Base-by-base conservation (phyloP, 2,329 filamentous ascomycete genomes). In the Verticillium longisporum region DNA sequence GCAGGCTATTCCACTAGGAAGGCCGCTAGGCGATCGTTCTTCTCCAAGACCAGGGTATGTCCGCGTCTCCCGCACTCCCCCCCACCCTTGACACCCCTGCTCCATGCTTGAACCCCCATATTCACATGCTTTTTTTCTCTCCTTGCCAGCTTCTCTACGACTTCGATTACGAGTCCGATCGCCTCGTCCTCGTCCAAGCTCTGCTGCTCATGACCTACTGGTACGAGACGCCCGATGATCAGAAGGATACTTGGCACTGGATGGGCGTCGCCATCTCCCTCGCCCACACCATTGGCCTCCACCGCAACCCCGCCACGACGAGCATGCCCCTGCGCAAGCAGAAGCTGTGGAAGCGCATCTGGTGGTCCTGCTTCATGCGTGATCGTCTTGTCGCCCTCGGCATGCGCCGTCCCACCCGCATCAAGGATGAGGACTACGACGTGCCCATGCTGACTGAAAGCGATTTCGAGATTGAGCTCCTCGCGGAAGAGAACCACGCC, bases 161-260 rank as follows among this genome's bases (percentile, higher is more conserved):
- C 72, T 96, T 97, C 67, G 94, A 98, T 74, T 96, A 96, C 73
- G 94, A 98, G 75, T 86, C 88, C 55, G 93, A 97, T 73, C 90
- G 93, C 58, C 88, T 97, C 61, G 86, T 92, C 21, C 83, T 97
- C 31, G 92, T 97, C 15, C 94, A 97, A 75, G 89, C 91, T 4
- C 81, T 97, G 26, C 81, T 97, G 31, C 82, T 97, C 62, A 93
- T 97, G 90, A 97, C 93, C 3, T 97, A 96, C 73, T 98, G 94
- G 90, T 97, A 97, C 73, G 93, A 97, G 75, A 96, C 92, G 13
- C 93, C 93, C 0, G 92, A 97, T 75, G 94, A 97, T 72, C 92
- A 97, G 72, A 97, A 97, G 74, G 94, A 97, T 73, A 97, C 93
- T 55, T 97, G 94, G 91, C 93, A 97, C 72, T 97, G 93, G 94